phyloP scores from a whole-genome alignment of 768 basidiomycete genomes.

The Suillus occidentalis region DNA sequence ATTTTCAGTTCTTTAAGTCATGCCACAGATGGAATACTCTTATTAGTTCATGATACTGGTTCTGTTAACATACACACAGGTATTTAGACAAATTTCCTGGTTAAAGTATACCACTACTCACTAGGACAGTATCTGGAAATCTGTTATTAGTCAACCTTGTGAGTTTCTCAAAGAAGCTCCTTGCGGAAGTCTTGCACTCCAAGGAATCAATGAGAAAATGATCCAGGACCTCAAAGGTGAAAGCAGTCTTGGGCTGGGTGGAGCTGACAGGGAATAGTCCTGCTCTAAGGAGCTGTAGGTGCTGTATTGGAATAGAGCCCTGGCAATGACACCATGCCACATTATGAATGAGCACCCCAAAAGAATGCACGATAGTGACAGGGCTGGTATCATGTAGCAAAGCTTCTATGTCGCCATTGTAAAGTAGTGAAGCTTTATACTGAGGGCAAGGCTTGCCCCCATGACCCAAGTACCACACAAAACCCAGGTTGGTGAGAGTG shows the following conservation, averaged over 20 bases:
- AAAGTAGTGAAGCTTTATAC: too few species aligned
- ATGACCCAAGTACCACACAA: conserved; percentile 22
- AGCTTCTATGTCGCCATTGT: too few species aligned
- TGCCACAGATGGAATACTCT: conserved; percentile 6
- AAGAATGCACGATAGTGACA: neutral
- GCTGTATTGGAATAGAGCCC: neutral
- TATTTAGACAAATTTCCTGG: too few species aligned
- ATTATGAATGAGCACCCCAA: conserved; percentile 5
- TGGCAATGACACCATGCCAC: conserved; percentile 3
- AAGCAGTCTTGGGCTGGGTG: neutral
- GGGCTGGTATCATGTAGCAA: too few species aligned
- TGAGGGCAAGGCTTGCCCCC: conserved; percentile 17
- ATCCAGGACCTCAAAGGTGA: neutral
- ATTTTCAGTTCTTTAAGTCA: conserved; percentile 7
- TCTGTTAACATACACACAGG: too few species aligned
- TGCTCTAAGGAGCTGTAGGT: neutral
- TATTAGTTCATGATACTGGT: conserved; percentile 15
- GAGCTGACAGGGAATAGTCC: neutral
- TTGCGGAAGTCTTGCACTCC: too few species aligned
- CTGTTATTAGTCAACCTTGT: too few species aligned
- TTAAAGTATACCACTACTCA: too few species aligned
- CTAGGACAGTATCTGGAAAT: too few species aligned
- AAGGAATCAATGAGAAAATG: too few species aligned
- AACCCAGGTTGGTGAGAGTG: conserved; percentile 19
- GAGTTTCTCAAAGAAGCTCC: too few species aligned